These are phyloP conservation scores for Trapa incisa DNA, from an alignment of 345 rosid genomes.

Conservation along the genomic window DNA sequence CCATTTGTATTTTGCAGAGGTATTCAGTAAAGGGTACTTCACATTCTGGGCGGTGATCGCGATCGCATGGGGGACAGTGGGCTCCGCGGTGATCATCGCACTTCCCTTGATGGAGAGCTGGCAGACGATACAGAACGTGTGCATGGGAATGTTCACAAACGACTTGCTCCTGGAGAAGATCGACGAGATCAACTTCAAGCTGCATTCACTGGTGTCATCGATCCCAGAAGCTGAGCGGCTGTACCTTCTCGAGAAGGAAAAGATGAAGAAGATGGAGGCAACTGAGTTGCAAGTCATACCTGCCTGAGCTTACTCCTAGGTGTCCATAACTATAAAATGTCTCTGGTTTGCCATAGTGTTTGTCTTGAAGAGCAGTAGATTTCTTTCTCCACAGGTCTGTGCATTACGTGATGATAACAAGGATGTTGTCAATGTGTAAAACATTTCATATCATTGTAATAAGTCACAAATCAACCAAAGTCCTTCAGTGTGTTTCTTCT, in stretches of 20 bases:
- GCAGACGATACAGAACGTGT: conserved; percentile 49
- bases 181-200: conserved; percentile 44
- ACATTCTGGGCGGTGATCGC: conserved; percentile 82
- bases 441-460: background rate
- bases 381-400: no score
- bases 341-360: background rate
- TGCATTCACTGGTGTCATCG: conserved; percentile 38
- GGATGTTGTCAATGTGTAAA: background rate
- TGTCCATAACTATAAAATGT: background rate
- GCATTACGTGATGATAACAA: no score
- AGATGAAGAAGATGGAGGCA: conserved; percentile 23
- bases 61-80: conserved; percentile 79
- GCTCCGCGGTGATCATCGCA: conserved; percentile 52
- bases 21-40: conserved; percentile 62
- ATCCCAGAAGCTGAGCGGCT: conserved; percentile 59
- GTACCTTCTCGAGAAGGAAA: conserved; percentile 48
- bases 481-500: background rate
- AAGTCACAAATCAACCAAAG: background rate
- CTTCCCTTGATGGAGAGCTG: conserved; percentile 70
- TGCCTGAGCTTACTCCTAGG: background rate
- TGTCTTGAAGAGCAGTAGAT: no score
- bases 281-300: conserved; percentile 1
- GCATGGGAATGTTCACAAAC: conserved; percentile 67
- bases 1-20: conserved; percentile 22
- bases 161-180: conserved; percentile 51